A percentile compares a stretch with the other conserved stretches of the same genome.
Conservation (phyloP, 106 monocot genomes). For the Dendrobium officinale region DNA sequence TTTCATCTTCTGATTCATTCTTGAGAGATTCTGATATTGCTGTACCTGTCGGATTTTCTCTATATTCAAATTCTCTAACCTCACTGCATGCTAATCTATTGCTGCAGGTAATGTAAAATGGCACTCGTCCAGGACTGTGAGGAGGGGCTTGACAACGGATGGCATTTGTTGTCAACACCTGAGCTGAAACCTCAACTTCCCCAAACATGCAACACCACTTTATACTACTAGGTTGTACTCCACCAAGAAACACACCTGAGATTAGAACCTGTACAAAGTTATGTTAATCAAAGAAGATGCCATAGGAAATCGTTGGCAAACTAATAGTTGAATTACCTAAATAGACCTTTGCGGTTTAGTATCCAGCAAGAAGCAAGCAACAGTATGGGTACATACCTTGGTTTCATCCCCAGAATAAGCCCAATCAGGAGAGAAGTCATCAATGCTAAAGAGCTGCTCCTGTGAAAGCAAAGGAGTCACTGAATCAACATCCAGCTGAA, state of each 20-base stretch:
- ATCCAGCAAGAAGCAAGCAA: background rate
- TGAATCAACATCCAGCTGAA: constrained; percentile 43
- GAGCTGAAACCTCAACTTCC: constrained; percentile 42
- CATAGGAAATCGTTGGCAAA: constrained; percentile 3
- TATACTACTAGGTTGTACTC: constrained; percentile 6
- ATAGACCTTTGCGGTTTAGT: background rate
- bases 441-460: constrained; percentile 54
- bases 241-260: constrained; percentile 32
- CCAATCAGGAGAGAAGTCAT: constrained; percentile 76
- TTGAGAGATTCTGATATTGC: background rate
- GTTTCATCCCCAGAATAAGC: constrained; percentile 44
- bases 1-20: constrained; percentile 27
- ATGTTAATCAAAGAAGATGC: constrained; percentile 1
- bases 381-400: constrained; percentile 29
- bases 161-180: constrained; percentile 21
- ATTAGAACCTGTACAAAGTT: constrained; percentile 29
- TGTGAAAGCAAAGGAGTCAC: constrained; percentile 47
- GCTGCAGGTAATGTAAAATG: constrained; percentile 40
- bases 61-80: constrained; percentile 70
- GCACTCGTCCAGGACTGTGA: constrained; percentile 39
- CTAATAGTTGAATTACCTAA: constrained; percentile 1
- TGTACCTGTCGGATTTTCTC: constrained; percentile 15
- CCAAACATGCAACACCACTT: constrained; percentile 55
- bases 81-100: constrained; percentile 49
- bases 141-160: constrained; percentile 40